A percentile compares a stretch with the other conserved stretches of the same genome.
phyloP scores from a whole-genome alignment of 2,329 filamentous ascomycete genomes.

The Colletotrichum sp. region DNA sequence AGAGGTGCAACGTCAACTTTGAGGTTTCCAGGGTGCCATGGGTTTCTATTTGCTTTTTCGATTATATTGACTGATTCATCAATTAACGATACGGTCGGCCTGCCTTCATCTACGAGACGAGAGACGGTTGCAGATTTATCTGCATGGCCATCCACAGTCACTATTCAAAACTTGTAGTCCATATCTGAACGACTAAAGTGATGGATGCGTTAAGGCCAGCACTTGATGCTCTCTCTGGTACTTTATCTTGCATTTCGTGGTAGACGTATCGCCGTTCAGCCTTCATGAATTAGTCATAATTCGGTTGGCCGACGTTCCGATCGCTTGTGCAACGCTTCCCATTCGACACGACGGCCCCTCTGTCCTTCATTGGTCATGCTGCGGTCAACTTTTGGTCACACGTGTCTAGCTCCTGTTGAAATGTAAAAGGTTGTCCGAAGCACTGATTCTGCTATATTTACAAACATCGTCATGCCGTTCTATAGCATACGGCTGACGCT shows the following conservation, averaged over 20 bases:
- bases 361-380: background rate
- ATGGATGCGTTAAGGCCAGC: background rate
- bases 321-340: background rate
- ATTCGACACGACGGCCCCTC: background rate
- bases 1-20: background rate
- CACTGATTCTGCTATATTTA: conserved; percentile 22
- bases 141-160: background rate
- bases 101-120: background rate
- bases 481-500: background rate
- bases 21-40: background rate
- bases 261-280: background rate
- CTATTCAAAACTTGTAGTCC: background rate
- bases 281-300: background rate
- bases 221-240: background rate
- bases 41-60: background rate
- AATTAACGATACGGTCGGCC: background rate
- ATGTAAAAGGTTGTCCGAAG: conserved; percentile 3
- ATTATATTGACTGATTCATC: background rate
- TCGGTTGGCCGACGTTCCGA: background rate
- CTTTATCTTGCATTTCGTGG: background rate
- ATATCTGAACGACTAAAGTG: background rate
- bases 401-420: background rate
- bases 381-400: background rate
- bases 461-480: conserved; percentile 11
- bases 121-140: background rate